Evolutionary conservation across 192 early-diverging fungal species (phyloP).

Genomic region (Coemansia sp.): DNA sequence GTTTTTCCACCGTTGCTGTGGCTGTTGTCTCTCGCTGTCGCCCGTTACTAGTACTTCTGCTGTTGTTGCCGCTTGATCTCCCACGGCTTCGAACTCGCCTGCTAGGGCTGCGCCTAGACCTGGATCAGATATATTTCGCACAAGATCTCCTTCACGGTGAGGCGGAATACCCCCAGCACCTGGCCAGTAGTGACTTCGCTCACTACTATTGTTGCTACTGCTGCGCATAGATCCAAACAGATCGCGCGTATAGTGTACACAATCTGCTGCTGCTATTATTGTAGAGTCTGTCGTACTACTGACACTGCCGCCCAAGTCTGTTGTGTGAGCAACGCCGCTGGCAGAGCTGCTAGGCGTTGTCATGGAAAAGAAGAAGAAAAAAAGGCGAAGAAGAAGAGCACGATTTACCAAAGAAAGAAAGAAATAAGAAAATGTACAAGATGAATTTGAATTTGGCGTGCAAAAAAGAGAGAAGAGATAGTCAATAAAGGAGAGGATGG

Average conservation of each 20-base stretch:
- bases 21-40: not conserved
- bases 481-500: too few relatives aligned
- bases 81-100: constrained; percentile 29
- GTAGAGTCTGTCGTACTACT: not conserved
- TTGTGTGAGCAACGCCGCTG: constrained; percentile 6
- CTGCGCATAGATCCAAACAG: constrained; percentile 11
- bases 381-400: not conserved
- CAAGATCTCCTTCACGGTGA: constrained; percentile 28
- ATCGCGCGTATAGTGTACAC: constrained; percentile 9
- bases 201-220: constrained; percentile 6
- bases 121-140: not conserved
- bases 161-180: constrained; percentile 38
- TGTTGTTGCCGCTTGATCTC: constrained; percentile 9
- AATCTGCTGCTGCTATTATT: constrained; percentile 5
- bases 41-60: not conserved
- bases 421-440: constrained; percentile 2
- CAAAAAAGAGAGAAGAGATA: not conserved
- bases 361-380: not conserved
- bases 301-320: not conserved
- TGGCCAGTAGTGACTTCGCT: constrained; percentile 47
- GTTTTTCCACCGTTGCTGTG: constrained; percentile 60
- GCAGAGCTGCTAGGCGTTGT: not conserved
- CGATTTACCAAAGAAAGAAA: not conserved
- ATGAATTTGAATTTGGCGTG: not conserved
- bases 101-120: constrained; percentile 20